Evolutionary conservation across 2,329 filamentous ascomycete species (phyloP).

Genomic region (Dactylonectria macrodidyma): DNA sequence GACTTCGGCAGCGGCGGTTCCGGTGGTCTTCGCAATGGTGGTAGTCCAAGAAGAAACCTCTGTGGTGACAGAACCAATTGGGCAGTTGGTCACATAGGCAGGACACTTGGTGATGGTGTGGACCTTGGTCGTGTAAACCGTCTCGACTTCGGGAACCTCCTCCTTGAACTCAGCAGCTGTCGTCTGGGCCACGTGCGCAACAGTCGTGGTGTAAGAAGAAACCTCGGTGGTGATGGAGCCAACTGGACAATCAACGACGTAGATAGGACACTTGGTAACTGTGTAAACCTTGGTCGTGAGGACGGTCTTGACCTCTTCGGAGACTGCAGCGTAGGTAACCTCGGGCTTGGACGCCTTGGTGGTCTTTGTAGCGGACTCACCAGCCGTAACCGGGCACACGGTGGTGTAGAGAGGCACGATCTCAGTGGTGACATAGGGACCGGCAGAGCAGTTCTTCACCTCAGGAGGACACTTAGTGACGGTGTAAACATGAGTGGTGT

Average conservation of each 20-base stretch:
- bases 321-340: slow-evolving; percentile 32
- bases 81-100: slow-evolving; percentile 66
- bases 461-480: slow-evolving; percentile 68
- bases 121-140: slow-evolving; percentile 64
- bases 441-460: slow-evolving; percentile 56
- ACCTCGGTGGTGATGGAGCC: slow-evolving; percentile 53
- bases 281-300: slow-evolving; percentile 68
- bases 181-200: slow-evolving; percentile 2
- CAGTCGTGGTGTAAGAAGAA: slow-evolving; percentile 39
- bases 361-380: slow-evolving; percentile 31
- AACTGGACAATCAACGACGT: slow-evolving; percentile 64
- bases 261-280: slow-evolving; percentile 68
- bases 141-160: slow-evolving; percentile 35
- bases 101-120: slow-evolving; percentile 70
- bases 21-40: slow-evolving; percentile 22
- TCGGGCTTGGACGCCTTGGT: slow-evolving; percentile 24
- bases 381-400: slow-evolving; percentile 55
- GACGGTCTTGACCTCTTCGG: slow-evolving; percentile 57
- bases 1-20: slow-evolving; percentile 30
- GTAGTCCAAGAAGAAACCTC: slow-evolving; percentile 47
- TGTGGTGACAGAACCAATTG: slow-evolving; percentile 52
- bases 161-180: not conserved
- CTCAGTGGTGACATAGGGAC: slow-evolving; percentile 56
- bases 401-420: slow-evolving; percentile 61
- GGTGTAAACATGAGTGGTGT: slow-evolving; percentile 63